Evolutionary conservation across 129 eudicot genomes (phyloP).

Genomic region (Deinandra increscens): DNA sequence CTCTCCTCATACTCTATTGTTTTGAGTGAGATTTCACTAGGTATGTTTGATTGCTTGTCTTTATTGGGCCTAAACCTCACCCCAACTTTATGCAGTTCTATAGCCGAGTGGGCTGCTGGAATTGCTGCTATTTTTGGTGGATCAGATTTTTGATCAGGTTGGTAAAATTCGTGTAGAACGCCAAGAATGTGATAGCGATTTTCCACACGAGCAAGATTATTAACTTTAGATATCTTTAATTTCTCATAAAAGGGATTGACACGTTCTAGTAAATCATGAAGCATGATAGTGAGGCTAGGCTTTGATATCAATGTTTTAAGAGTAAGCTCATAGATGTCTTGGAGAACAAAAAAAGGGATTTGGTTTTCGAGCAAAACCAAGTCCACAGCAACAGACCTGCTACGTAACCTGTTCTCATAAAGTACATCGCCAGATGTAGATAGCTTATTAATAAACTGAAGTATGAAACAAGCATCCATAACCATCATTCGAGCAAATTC

Average conservation of each 20-base stretch:
- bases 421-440: too few relatives aligned
- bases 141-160: neutral
- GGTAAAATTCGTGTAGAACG: conserved; percentile 4
- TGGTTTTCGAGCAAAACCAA: conserved; percentile 27
- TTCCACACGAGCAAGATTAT: too few relatives aligned
- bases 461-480: conserved; percentile 29
- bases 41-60: too few relatives aligned
- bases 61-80: conserved; percentile 1
- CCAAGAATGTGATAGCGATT: conserved; percentile 14
- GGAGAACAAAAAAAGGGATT: conserved; percentile 23
- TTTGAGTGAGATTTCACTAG: too few relatives aligned
- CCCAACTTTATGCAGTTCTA: conserved; percentile 7
- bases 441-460: neutral
- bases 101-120: neutral
- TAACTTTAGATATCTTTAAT: too few relatives aligned
- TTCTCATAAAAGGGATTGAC: neutral
- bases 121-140: neutral
- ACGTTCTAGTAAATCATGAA: neutral
- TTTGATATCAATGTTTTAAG: neutral
- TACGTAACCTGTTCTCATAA: neutral
- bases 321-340: conserved; percentile 18
- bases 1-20: too few relatives aligned
- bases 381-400: neutral
- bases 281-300: neutral
- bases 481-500: conserved; percentile 29